These are phyloP conservation scores for Mallotus repandus DNA, from an alignment of 441 rosid genomes.

Conservation along the genomic window DNA sequence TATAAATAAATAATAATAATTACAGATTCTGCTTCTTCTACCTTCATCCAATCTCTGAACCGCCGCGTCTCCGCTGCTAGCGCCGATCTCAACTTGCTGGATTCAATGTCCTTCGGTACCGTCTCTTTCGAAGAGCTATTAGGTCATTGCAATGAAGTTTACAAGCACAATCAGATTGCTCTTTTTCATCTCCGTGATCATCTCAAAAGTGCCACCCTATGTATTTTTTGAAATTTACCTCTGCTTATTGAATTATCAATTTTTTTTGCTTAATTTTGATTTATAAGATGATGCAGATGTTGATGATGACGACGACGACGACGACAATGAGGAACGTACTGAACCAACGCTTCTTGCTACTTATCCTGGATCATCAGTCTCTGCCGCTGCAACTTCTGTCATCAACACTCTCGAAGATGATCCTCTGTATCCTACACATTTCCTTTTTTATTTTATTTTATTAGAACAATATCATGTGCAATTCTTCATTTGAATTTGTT, in stretches of 20 bases:
- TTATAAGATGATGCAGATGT: conserved; percentile 28
- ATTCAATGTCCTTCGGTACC: conserved; percentile 30
- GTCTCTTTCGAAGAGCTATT: conserved; percentile 43
- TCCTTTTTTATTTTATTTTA: background rate
- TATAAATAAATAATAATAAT: background rate
- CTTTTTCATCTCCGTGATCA: conserved; percentile 18
- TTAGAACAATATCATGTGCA: background rate
- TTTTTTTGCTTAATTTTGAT: no score
- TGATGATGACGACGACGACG: conserved; percentile 39
- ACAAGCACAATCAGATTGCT: conserved; percentile 20
- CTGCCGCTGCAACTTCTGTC: conserved; percentile 18
- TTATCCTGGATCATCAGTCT: no score
- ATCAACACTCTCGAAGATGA: conserved; percentile 56
- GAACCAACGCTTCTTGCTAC: background rate
- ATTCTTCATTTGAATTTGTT: background rate
- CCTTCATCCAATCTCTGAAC: conserved; percentile 66
- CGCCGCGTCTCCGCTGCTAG: conserved; percentile 47
- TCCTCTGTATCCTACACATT: conserved; percentile 56
- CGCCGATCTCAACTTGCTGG: conserved; percentile 29
- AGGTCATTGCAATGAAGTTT: conserved; percentile 61
- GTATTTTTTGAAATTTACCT: background rate
- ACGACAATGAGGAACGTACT: conserved; percentile 21
- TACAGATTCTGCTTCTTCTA: conserved; percentile 76
- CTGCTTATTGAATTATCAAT: no score
- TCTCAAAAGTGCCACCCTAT: conserved; percentile 10